These are phyloP conservation scores for Cystoisospora suis DNA, from an alignment of 169 alveolate genomes.

Conservation along the genomic window DNA sequence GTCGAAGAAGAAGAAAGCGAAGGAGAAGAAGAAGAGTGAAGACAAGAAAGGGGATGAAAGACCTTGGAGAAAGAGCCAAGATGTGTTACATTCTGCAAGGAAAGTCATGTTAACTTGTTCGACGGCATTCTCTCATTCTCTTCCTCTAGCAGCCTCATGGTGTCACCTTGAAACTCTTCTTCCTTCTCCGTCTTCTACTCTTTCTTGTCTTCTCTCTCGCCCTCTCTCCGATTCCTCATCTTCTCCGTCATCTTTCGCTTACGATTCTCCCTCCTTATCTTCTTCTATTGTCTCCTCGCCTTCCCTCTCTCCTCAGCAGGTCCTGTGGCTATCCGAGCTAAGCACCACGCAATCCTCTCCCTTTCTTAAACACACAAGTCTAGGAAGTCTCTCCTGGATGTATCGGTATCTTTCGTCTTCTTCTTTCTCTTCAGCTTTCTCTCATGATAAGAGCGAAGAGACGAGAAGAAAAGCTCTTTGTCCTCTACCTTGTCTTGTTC, in stretches of 20 bases:
- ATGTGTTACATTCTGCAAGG: not conserved
- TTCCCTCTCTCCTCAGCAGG: not conserved
- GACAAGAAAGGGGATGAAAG: not conserved
- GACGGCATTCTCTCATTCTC: not conserved
- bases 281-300: not conserved
- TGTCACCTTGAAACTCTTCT: not conserved
- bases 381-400: not conserved
- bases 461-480: not conserved
- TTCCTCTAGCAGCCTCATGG: constrained; percentile 1
- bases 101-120: constrained; percentile 2
- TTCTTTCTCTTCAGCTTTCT: not conserved
- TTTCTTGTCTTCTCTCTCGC: not conserved
- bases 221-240: not conserved
- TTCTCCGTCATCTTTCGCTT: not conserved
- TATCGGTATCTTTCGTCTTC: not conserved
- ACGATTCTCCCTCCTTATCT: not conserved
- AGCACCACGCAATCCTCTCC: not conserved
- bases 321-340: not conserved
- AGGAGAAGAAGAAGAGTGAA: not conserved
- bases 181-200: not conserved
- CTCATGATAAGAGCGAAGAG: no score
- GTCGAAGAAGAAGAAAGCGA: no score
- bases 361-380: not conserved
- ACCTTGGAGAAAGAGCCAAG: not conserved
- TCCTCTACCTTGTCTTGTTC: not conserved